Percentiles rank a stretch among this genome's conserved stretches.
phyloP scores from a whole-genome alignment of 2,329 filamentous ascomycete genomes.

The Aspergillus puulaauensis region DNA sequence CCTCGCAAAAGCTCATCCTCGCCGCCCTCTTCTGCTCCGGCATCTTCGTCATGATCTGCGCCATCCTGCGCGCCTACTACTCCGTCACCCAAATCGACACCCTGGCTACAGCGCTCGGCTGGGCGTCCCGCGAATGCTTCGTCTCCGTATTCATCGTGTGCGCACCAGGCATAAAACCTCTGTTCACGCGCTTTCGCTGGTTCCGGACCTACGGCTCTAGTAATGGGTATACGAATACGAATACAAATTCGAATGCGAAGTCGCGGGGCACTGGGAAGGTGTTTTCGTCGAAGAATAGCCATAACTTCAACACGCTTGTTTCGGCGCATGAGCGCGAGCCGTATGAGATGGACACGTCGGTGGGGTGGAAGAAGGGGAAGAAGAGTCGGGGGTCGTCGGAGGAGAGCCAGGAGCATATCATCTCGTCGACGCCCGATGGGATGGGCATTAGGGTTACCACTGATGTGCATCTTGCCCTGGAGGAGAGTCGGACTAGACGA shows the following conservation, averaged over 20 bases:
- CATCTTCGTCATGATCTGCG: conserved; percentile 21
- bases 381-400: not conserved
- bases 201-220: conserved; percentile 4
- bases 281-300: conserved; percentile 9
- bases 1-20: conserved; percentile 18
- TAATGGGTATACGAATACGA: not conserved
- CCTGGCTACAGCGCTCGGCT: conserved; percentile 16
- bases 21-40: conserved; percentile 17
- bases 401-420: conserved; percentile 18
- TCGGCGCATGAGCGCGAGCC: not conserved
- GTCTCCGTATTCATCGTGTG: conserved; percentile 20
- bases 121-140: conserved; percentile 19
- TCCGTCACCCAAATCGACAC: conserved; percentile 19
- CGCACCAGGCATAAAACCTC: conserved; percentile 19
- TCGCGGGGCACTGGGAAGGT: not conserved
- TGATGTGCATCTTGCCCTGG: not conserved
- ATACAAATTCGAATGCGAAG: not conserved
- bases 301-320: not conserved
- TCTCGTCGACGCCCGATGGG: not conserved
- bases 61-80: conserved; percentile 22
- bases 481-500: too few relatives aligned
- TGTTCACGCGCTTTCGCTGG: conserved; percentile 10
- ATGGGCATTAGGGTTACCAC: not conserved
- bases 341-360: conserved; percentile 4
- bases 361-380: not conserved